Base-by-base conservation (phyloP, 495 filamentous ascomycete species). In the Cercophora newfieldiana region DNA sequence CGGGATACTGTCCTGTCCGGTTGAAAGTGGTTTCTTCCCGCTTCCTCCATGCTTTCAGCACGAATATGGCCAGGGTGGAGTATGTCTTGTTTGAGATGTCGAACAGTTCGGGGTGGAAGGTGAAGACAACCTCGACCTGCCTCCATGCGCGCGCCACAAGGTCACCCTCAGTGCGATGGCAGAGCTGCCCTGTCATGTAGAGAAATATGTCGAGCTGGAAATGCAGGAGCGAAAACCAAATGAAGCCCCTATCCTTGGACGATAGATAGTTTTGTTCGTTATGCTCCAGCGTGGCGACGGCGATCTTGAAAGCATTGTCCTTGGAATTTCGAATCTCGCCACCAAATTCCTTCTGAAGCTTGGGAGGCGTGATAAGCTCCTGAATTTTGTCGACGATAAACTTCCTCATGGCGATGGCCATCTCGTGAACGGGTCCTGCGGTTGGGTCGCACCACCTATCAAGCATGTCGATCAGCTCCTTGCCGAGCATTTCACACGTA, bases 391-490 rank as follows among this genome's bases (percentile, higher is more conserved):
- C 66, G 12, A 81, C 68, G 63, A 84, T 72, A 48, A 78, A 74
- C 5, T 72, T 73, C 18, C 79, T 80, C 68, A 87, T 80, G 16
- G 79, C 73, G 3, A 77, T 74, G 1, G 82, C 80, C 44, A 89
- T 76, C 54, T 83, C 76, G 71, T 91, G 90, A 10, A 90, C 75
- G 1, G 85, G 85, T 3, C 81, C 81, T 26, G 89, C 87, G 0
- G 81, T 81, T 7, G 78, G 75, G 69, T 91, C 89, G 67, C 87
- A 88, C 53, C 85, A 83, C 0, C 75, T 79, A 18, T 86, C 68
- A 28, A 86, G 85, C 28, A 85, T 83, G 0, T 79, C 70, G 49
- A 80, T 30, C 29, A 86, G 75, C 16, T 74, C 69, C 51, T 68
- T 67, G 24, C 80, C 80, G 7, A 87, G 65, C 18, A 75, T 77